Base-by-base conservation (phyloP, 495 filamentous ascomycete species). In the Penicillium riverlandense region DNA sequence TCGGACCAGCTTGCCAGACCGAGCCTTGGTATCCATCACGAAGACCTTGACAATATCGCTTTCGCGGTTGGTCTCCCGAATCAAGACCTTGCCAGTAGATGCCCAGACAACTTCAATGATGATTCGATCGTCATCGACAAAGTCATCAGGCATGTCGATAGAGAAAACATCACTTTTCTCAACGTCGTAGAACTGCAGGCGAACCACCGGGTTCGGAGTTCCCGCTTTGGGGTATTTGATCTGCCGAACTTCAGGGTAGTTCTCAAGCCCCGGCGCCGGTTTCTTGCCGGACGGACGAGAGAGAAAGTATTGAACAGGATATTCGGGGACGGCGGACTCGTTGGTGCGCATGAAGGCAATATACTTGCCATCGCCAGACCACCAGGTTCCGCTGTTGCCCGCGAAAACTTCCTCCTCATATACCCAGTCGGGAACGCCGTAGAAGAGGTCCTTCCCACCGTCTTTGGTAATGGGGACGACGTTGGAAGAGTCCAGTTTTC, bases 201-300 rank as follows among this genome's bases (percentile, higher is more conserved):
- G 77, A 10, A 97, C 94, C 12, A 86, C 74, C 7, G 92, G 92
- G 62, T 97, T 97, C 30, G 91, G 89, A 9, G 90, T 84, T 8
- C 94, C 92, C 42, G 92, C 84, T 66, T 97, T 97, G 27, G 92
- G 92, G 59, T 98, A 98, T 63, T 98, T 98, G 75, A 98, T 94
- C 47, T 87, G 70, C 38, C 86, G 72, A 13, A 90, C 80, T 59
- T 97, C 92, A 0, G 92, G 92, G 57, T 98, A 98, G 40, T 78
- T 82, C 60, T 96, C 88, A 48, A 91, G 75, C 12, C 88, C 92
- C 0, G 78, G 72, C 8, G 67, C 59, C 6, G 90, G 86, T 35
- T 75, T 38, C 39, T 78, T 76, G 13, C 90, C 90, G 49, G 88
- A 94, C 6, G 94, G 92, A 37, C 90, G 70, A 2, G 85, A 90